Percentiles rank a stretch among this genome's conserved stretches.
These are phyloP conservation scores for Trametes coccinea DNA, from an alignment of 768 basidiomycete genomes.

Conservation along the genomic window DNA sequence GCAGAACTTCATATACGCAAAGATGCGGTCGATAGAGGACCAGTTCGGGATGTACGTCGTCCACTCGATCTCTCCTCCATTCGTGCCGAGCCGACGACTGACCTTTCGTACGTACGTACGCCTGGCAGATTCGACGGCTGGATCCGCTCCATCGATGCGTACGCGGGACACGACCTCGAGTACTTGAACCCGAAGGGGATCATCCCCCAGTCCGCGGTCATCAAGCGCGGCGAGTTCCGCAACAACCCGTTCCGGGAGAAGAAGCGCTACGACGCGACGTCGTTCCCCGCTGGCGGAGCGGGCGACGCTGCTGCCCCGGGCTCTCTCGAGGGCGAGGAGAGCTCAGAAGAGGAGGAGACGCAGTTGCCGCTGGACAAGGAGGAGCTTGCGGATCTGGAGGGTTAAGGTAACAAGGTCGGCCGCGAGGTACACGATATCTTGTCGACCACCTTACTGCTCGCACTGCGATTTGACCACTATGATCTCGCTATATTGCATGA, in stretches of 20 bases:
- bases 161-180: slow-evolving; percentile 73
- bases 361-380: slow-evolving; percentile 35
- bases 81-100: neutral
- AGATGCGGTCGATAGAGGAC: slow-evolving; percentile 85
- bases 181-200: slow-evolving; percentile 78
- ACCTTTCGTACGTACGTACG: neutral
- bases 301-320: slow-evolving; percentile 11
- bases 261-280: slow-evolving; percentile 65
- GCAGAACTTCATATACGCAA: slow-evolving; percentile 79
- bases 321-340: slow-evolving; percentile 37
- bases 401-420: slow-evolving; percentile 27
- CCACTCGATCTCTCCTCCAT: neutral
- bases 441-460: too few relatives aligned
- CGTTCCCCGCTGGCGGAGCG: slow-evolving; percentile 26
- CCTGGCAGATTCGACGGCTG: slow-evolving; percentile 80
- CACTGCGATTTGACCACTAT: too few relatives aligned
- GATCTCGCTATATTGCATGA: too few relatives aligned
- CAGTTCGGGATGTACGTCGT: slow-evolving; percentile 67
- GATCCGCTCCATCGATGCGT: slow-evolving; percentile 74
- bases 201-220: slow-evolving; percentile 70
- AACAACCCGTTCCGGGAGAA: slow-evolving; percentile 67
- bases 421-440: too few relatives aligned
- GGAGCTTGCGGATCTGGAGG: slow-evolving; percentile 46
- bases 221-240: slow-evolving; percentile 59
- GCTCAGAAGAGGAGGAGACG: slow-evolving; percentile 44